Conservation (phyloP, 2,329 filamentous ascomycete genomes). For the Neonectria faginata region DNA sequence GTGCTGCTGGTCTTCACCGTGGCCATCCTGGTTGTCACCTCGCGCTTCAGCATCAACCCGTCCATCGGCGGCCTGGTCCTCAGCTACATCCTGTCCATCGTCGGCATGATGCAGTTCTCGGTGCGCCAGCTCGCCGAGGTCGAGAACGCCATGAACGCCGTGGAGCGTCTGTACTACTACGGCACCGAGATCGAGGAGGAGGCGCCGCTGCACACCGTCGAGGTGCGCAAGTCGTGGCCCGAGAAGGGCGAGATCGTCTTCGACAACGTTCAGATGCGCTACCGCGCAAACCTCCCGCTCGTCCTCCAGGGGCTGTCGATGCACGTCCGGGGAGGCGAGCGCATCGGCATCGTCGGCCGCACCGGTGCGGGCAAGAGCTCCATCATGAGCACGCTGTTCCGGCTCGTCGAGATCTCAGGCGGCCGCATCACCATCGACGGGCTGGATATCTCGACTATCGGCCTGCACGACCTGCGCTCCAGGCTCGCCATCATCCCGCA, state of each 20-base stretch:
- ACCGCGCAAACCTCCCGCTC: slow-evolving; percentile 77
- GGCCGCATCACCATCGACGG: slow-evolving; percentile 75
- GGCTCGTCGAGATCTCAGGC: slow-evolving; percentile 74
- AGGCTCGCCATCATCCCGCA: slow-evolving; percentile 86
- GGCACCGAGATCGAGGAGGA: slow-evolving; percentile 89
- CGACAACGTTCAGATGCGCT: slow-evolving; percentile 81
- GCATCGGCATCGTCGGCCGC: slow-evolving; percentile 83
- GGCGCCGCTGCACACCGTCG: slow-evolving; percentile 80
- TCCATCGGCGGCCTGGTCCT: slow-evolving; percentile 89
- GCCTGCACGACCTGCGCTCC: slow-evolving; percentile 79
- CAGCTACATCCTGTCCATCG: slow-evolving; percentile 92
- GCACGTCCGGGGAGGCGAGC: slow-evolving; percentile 79
- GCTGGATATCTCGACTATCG: slow-evolving; percentile 77
- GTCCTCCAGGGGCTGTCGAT: slow-evolving; percentile 78
- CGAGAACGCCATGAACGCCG: slow-evolving; percentile 98
- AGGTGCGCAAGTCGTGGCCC: slow-evolving; percentile 83
- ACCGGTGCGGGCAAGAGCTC: slow-evolving; percentile 87
- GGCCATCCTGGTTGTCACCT: slow-evolving; percentile 91
- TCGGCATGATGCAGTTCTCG: slow-evolving; percentile 96
- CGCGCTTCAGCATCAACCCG: slow-evolving; percentile 85
- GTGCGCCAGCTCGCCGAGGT: slow-evolving; percentile 94
- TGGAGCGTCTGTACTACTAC: slow-evolving; percentile 92
- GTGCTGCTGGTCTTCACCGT: slow-evolving; percentile 87
- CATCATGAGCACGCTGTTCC: slow-evolving; percentile 86
- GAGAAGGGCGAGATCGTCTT: slow-evolving; percentile 86